These are phyloP conservation scores for Tylopilus subfusipes DNA, from an alignment of 768 basidiomycete genomes.

Conservation along the genomic window DNA sequence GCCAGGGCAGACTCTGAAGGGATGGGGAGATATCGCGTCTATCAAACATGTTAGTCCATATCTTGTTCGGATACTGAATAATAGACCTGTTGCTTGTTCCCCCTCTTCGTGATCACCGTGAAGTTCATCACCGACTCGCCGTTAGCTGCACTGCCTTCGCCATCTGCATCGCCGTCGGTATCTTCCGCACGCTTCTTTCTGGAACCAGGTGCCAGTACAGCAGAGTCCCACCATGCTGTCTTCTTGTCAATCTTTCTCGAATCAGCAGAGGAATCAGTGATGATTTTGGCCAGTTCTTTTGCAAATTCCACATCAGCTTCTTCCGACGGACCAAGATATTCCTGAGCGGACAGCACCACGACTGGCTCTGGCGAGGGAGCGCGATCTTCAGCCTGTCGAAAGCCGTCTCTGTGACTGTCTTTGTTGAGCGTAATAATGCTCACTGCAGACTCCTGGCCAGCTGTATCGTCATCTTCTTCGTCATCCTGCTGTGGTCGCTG, in stretches of 20 bases:
- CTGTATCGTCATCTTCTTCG: slow-evolving; percentile 59
- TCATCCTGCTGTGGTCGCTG: slow-evolving; percentile 48
- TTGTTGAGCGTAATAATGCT: slow-evolving; percentile 19
- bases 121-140: slow-evolving; percentile 72
- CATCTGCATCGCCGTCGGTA: slow-evolving; percentile 47
- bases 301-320: slow-evolving; percentile 93
- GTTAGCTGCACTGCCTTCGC: slow-evolving; percentile 32
- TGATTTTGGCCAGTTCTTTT: slow-evolving; percentile 92
- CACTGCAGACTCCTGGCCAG: slow-evolving; percentile 52
- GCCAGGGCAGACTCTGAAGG: slow-evolving; percentile 87
- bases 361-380: slow-evolving; percentile 82
- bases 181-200: slow-evolving; percentile 68
- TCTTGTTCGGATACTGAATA: slow-evolving; percentile 1
- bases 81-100: slow-evolving; percentile 83
- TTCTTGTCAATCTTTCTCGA: slow-evolving; percentile 85
- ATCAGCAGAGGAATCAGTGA: slow-evolving; percentile 82
- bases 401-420: background rate
- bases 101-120: slow-evolving; percentile 87
- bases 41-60: slow-evolving; percentile 9
- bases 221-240: slow-evolving; percentile 87
- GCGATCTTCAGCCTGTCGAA: slow-evolving; percentile 52
- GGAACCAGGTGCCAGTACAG: slow-evolving; percentile 63
- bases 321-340: slow-evolving; percentile 76
- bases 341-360: slow-evolving; percentile 67
- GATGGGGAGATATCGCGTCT: slow-evolving; percentile 87